phyloP scores from a whole-genome alignment of 2,329 filamentous ascomycete genomes.

The Capronia epimyces region DNA sequence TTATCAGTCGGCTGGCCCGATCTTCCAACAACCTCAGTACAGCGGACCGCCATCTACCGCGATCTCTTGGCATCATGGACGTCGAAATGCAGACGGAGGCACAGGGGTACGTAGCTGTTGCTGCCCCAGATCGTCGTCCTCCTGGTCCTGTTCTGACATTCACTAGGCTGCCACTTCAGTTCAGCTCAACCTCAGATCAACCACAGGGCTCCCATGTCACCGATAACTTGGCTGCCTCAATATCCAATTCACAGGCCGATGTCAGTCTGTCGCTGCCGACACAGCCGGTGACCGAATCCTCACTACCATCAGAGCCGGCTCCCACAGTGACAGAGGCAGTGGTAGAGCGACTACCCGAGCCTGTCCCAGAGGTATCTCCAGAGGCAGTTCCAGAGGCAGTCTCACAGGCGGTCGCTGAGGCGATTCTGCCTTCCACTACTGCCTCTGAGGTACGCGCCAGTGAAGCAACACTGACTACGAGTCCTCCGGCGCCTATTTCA shows the following conservation, averaged over 20 bases:
- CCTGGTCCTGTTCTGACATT: slow-evolving; percentile 12
- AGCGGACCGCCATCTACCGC: background rate
- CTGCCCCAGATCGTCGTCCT: background rate
- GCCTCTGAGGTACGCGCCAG: background rate
- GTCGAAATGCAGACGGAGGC: slow-evolving; percentile 28
- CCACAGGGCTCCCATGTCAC: slow-evolving; percentile 22
- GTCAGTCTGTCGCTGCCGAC: slow-evolving; percentile 11
- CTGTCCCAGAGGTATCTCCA: slow-evolving; percentile 5
- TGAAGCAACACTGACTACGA: background rate
- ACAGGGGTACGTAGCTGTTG: slow-evolving; percentile 24
- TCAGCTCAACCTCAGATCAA: slow-evolving; percentile 25
- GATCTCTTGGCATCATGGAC: slow-evolving; percentile 25
- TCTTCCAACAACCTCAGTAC: slow-evolving; percentile 1
- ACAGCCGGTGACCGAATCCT: slow-evolving; percentile 3
- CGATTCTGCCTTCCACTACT: background rate
- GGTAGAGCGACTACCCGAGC: slow-evolving; percentile 6
- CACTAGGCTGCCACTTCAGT: slow-evolving; percentile 26
- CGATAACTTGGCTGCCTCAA: slow-evolving; percentile 24
- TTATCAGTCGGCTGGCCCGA: slow-evolving; percentile 24
- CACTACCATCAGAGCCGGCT: slow-evolving; percentile 6
- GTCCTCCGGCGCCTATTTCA: background rate
- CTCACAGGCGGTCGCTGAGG: background rate
- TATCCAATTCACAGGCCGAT: slow-evolving; percentile 26
- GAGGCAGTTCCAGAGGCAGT: slow-evolving; percentile 5
- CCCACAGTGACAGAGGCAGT: slow-evolving; percentile 9